These are phyloP conservation scores for Erythrophleum fordii DNA, from an alignment of 306 rosid species.

Conservation along the genomic window DNA sequence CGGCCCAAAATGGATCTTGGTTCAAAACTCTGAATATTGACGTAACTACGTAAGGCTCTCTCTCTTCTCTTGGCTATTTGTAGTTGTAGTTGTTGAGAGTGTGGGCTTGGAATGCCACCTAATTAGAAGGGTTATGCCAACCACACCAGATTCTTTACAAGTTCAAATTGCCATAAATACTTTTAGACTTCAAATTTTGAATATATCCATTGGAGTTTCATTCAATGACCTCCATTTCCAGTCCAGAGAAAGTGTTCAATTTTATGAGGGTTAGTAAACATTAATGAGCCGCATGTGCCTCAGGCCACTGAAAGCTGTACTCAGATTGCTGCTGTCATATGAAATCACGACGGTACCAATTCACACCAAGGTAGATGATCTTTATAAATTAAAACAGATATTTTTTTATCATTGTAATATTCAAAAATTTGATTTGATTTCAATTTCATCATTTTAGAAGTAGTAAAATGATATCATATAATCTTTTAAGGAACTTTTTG, in stretches of 20 bases:
- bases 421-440: no score
- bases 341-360: no score
- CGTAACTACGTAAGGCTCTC: conserved; percentile 19
- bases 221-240: conserved; percentile 43
- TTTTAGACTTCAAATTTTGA: conserved; percentile 42
- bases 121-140: background rate
- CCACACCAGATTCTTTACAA: conserved; percentile 13
- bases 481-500: no score
- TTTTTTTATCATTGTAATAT: no score
- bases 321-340: conserved; percentile 28
- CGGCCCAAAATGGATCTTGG: background rate
- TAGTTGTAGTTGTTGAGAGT: background rate
- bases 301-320: conserved; percentile 51
- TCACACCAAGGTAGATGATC: no score
- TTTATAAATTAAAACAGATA: no score
- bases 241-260: conserved; percentile 31
- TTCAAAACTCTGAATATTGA: conserved; percentile 38
- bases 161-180: conserved; percentile 40
- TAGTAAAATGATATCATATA: no score
- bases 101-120: background rate
- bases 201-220: conserved; percentile 13
- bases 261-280: conserved; percentile 39
- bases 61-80: background rate
- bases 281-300: conserved; percentile 79
- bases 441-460: no score